Conservation (phyloP, 441 rosid genomes). For the Biscutella laevigata region DNA sequence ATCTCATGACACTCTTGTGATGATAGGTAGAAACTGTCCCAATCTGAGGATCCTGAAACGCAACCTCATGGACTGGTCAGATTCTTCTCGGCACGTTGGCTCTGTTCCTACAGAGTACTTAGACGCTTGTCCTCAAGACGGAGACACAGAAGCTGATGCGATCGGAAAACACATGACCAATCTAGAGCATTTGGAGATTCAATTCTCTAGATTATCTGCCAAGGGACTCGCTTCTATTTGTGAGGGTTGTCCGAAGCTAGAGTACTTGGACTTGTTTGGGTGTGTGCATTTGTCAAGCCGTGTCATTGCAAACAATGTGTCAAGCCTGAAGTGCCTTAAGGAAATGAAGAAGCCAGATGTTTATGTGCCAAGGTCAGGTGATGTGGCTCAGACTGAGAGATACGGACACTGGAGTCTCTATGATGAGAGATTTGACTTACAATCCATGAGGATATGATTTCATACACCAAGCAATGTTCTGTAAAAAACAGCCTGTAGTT, state of each 20-base stretch:
- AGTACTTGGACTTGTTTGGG: conserved; percentile 55
- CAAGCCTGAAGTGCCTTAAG: conserved; percentile 45
- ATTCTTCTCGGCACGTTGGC: conserved; percentile 51
- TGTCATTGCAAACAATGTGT: conserved; percentile 40
- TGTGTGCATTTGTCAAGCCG: conserved; percentile 65
- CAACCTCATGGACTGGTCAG: conserved; percentile 65
- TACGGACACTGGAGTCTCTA: conserved; percentile 75
- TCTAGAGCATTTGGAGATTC: conserved; percentile 53
- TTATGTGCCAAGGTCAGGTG: conserved; percentile 48
- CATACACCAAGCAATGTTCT: not conserved
- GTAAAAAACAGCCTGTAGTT: conserved; percentile 7
- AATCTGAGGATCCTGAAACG: conserved; percentile 53
- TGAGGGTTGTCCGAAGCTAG: conserved; percentile 51
- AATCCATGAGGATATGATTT: conserved; percentile 50
- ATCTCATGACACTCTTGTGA: conserved; percentile 49
- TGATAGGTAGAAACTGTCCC: conserved; percentile 60
- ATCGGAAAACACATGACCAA: conserved; percentile 55
- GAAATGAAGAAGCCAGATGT: conserved; percentile 52
- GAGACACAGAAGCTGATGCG: conserved; percentile 62
- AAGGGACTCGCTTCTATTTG: conserved; percentile 50
- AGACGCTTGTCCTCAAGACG: conserved; percentile 72
- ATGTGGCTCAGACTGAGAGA: conserved; percentile 44
- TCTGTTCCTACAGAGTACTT: conserved; percentile 56
- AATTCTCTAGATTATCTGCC: conserved; percentile 49
- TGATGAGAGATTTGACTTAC: conserved; percentile 68